Conservation (phyloP, 441 rosid genomes). For the Gossypium laxum region DNA sequence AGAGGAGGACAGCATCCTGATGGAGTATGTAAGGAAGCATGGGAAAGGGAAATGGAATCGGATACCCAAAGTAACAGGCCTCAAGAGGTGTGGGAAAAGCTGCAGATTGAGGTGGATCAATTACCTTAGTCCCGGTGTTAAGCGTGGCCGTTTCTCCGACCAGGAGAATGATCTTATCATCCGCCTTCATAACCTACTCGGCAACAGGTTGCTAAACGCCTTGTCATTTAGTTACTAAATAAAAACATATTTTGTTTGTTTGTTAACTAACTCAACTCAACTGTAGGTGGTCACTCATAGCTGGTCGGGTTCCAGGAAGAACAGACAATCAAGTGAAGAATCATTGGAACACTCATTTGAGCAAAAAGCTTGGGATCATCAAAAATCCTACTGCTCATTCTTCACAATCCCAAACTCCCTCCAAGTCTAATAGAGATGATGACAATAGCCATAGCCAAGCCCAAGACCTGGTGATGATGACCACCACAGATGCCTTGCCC, state of each 20-base stretch:
- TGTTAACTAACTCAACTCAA: too few relatives aligned
- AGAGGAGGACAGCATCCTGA: constrained; percentile 50
- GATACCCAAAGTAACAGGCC: constrained; percentile 43
- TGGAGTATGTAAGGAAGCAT: constrained; percentile 43
- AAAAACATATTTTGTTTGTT: too few relatives aligned
- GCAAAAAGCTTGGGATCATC: constrained; percentile 40
- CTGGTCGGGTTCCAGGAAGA: constrained; percentile 68
- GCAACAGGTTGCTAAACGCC: constrained; percentile 47
- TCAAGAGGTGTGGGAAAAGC: constrained; percentile 62
- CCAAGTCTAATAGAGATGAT: background rate
- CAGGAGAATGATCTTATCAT: constrained; percentile 64
- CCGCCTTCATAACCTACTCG: constrained; percentile 59
- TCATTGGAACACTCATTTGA: constrained; percentile 71
- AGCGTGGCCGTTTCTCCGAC: constrained; percentile 43
- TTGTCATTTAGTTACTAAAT: too few relatives aligned
- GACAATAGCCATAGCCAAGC: background rate
- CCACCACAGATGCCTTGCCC: background rate
- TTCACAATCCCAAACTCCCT: background rate
- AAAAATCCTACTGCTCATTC: background rate
- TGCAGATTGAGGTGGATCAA: constrained; percentile 67
- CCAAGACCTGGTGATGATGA: background rate
- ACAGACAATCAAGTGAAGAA: constrained; percentile 84
- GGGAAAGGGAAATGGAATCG: constrained; percentile 57
- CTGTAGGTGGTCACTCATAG: constrained; percentile 60
- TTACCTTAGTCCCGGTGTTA: constrained; percentile 49